These are phyloP conservation scores for Fusarium heterosporum DNA, from an alignment of 2,329 filamentous ascomycete species.

Conservation along the genomic window DNA sequence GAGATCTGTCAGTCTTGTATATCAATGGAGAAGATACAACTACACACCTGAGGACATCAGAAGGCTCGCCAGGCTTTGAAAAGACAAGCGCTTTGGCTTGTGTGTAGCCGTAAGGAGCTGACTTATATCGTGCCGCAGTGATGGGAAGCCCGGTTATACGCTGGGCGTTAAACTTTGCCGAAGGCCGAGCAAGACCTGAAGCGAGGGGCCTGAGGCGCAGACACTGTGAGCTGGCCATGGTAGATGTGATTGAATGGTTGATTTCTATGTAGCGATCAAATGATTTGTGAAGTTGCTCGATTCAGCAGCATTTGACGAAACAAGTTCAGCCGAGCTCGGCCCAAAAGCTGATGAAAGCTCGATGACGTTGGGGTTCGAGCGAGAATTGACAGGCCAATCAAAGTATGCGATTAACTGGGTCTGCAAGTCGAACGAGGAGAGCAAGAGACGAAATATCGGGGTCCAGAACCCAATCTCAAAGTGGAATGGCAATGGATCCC, in stretches of 20 bases:
- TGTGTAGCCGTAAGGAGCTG: constrained; percentile 80
- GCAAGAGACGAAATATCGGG: constrained; percentile 10
- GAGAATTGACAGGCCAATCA: constrained; percentile 21
- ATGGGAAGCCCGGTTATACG: constrained; percentile 37
- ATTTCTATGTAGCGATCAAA: not conserved
- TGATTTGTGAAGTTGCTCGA: constrained; percentile 9
- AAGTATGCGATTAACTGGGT: constrained; percentile 28
- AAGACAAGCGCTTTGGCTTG: constrained; percentile 87
- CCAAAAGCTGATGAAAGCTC: constrained; percentile 20
- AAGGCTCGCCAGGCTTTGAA: constrained; percentile 78
- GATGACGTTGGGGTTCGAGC: constrained; percentile 33
- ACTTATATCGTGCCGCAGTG: constrained; percentile 60
- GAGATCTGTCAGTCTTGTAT: not conserved
- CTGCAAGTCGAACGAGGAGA: not conserved
- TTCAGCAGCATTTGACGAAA: constrained; percentile 17
- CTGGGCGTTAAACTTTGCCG: constrained; percentile 32
- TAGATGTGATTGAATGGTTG: not conserved
- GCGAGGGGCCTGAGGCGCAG: constrained; percentile 41
- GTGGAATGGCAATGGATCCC: constrained; percentile 30
- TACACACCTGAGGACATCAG: constrained; percentile 72
- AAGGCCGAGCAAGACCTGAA: constrained; percentile 39
- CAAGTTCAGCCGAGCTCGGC: constrained; percentile 27
- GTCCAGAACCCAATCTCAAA: constrained; percentile 13
- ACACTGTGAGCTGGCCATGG: constrained; percentile 45
- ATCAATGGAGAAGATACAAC: not conserved